These are phyloP conservation scores for Fusarium sp. DNA, from an alignment of 2,329 filamentous ascomycete species.

Conservation along the genomic window DNA sequence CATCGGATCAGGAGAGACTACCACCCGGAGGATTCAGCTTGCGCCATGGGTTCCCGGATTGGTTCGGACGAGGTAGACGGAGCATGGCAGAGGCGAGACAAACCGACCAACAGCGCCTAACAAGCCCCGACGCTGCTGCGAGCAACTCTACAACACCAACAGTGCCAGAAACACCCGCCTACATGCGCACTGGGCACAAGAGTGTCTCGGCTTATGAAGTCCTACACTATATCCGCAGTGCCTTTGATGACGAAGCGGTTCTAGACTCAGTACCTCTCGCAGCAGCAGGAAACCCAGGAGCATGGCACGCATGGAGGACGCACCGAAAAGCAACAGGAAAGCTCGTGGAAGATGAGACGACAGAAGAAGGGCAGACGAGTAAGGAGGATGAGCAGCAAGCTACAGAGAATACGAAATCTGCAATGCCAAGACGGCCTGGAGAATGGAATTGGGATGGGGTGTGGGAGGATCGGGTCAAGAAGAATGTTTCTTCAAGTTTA, in stretches of 20 bases:
- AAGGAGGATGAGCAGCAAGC: slow-evolving; percentile 1
- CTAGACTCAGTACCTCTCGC: slow-evolving; percentile 83
- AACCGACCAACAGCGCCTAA: slow-evolving; percentile 52
- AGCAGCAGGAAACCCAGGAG: slow-evolving; percentile 87
- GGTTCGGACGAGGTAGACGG: slow-evolving; percentile 76
- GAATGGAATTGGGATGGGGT: slow-evolving; percentile 99
- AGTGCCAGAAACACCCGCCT: slow-evolving; percentile 49
- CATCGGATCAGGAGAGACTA: slow-evolving; percentile 82
- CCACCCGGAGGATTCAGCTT: slow-evolving; percentile 92
- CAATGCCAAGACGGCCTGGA: slow-evolving; percentile 62
- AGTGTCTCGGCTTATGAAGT: slow-evolving; percentile 72
- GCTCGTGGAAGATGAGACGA: slow-evolving; percentile 28
- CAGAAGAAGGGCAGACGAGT: not conserved
- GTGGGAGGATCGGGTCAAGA: slow-evolving; percentile 89
- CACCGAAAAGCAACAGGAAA: slow-evolving; percentile 62
- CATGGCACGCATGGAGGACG: slow-evolving; percentile 92
- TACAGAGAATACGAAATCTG: slow-evolving; percentile 20
- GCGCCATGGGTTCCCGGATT: slow-evolving; percentile 88
- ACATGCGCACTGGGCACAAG: slow-evolving; percentile 55
- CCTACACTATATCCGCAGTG: slow-evolving; percentile 81
- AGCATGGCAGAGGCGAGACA: slow-evolving; percentile 54
- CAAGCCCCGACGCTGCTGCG: slow-evolving; percentile 41
- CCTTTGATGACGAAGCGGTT: slow-evolving; percentile 81
- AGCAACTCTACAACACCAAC: slow-evolving; percentile 48
- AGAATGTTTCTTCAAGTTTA: slow-evolving; percentile 79